phyloP scores from a whole-genome alignment of 1,139 yeast species.

The Groenewaldozyma sp. region DNA sequence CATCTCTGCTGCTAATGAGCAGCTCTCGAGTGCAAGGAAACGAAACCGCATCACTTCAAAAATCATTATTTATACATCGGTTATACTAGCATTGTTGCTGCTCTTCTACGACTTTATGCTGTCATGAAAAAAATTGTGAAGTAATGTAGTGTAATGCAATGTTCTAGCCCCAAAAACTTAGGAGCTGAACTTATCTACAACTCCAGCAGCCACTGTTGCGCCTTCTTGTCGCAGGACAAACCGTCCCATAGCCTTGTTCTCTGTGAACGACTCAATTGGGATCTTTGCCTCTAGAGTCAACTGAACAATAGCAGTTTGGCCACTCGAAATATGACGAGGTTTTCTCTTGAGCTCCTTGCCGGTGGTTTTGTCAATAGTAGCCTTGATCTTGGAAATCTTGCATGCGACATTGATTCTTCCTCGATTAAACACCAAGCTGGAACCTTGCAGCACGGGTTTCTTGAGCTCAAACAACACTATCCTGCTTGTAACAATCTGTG shows the following conservation, averaged over 20 bases:
- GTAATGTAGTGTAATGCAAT: background rate
- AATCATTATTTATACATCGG: slow-evolving; percentile 51
- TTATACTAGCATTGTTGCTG: slow-evolving; percentile 53
- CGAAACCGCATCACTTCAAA: slow-evolving; percentile 65
- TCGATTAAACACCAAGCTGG: slow-evolving; percentile 73
- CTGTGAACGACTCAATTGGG: slow-evolving; percentile 53
- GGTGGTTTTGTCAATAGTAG: slow-evolving; percentile 39
- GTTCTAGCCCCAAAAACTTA: background rate
- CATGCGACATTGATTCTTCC: slow-evolving; percentile 77
- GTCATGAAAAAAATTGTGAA: slow-evolving; percentile 18
- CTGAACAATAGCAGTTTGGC: slow-evolving; percentile 64
- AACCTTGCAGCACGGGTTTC: slow-evolving; percentile 71
- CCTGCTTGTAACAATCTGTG: slow-evolving; percentile 44
- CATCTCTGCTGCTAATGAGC: slow-evolving; percentile 64
- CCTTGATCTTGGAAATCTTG: slow-evolving; percentile 48
- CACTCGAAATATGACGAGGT: slow-evolving; percentile 63
- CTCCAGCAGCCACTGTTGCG: slow-evolving; percentile 80
- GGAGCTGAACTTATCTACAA: too few species aligned
- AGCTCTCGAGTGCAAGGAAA: slow-evolving; percentile 59
- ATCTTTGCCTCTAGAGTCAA: slow-evolving; percentile 45
- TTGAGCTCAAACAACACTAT: slow-evolving; percentile 60
- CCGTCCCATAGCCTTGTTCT: slow-evolving; percentile 64
- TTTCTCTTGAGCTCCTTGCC: slow-evolving; percentile 41
- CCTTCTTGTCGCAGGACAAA: slow-evolving; percentile 84
- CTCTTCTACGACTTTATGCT: slow-evolving; percentile 54